Evolutionary conservation across 2,329 filamentous ascomycete species (phyloP), one percentile per base, ranked within the genome.

Genomic region (Aspergillus tanneri): DNA sequence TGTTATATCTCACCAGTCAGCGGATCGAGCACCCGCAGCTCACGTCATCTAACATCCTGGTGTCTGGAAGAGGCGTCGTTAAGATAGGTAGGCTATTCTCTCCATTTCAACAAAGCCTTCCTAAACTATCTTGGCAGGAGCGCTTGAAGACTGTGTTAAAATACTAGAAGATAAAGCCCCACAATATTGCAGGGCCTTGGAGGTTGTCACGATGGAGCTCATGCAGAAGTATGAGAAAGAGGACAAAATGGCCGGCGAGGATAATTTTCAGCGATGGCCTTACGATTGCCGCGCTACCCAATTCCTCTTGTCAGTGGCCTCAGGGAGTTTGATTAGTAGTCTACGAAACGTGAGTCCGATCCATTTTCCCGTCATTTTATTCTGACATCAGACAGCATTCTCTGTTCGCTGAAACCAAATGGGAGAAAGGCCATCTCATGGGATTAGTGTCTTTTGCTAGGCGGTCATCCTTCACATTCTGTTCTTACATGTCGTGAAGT

Each of bases 371-470:
- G n/a, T n/a, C n/a, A n/a, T n/a, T n/a, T n/a, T n/a, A 11, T 11
- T 35, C 30, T 35, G 30, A 35, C 30, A 35, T 16, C n/a, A 16
- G 18, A 35, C 18, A 35, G 30, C 7, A 35, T 35, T 16, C 30
- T 23, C 37, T 39, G 5, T 24, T 39, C 9, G 24, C 37, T 23
- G 21, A 21, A 19, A 39, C 37, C 12, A 18, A 22, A 11, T 39
- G 37, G 37, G 22, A 22, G n/a, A 39, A 39, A 24, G 37, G 37
- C 4, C 37, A 39, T 39, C 37, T 39, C 8, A 19, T 39, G 37
- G 37, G 37, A 23, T 21, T 39, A n/a, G 37, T 39, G 12, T 39
- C 37, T 19, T 39, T 39, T 21, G 37, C 37, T 11, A n/a, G 22
- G 21, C 37, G 37, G 14, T 39, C 37, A n/a, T 39, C 37, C 22